Evolutionary conservation across 1,284 basidiomycete genomes (phyloP), one percentile per base, ranked within the genome.

Genomic region (Nidula niveotomentosa): DNA sequence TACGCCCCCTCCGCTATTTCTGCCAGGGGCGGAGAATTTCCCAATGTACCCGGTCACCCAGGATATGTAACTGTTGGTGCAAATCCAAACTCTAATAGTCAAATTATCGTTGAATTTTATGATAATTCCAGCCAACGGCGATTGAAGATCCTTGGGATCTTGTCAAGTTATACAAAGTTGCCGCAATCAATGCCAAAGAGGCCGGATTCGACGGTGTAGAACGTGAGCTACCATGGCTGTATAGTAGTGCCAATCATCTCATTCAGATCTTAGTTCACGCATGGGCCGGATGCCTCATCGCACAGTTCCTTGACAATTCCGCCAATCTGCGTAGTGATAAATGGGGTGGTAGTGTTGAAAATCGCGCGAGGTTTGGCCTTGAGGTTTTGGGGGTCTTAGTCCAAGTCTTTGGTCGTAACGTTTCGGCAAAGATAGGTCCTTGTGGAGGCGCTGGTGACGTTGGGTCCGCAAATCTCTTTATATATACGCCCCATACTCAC

Each of bases 311-410:
- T n/a, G 77, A 82, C 60, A 65, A 63, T 52, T 68, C 57, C 15
- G 69, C 75, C 39, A 85, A 85, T 69, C 51, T 75, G 39, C 79
- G 84, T 36, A 81, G 78, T 5, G 85, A 86, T 63, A 57, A 73
- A 48, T 87, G 80, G 73, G 84, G 83, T 13, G 83, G 83, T 3
- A 75, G 73, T 17, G 47, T 77, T 49, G 76, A 79, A 60, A 83
- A 83, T 64, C 74, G 84, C 34, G 58, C 70, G 6, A 69, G 79
- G 8, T 85, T 86, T 66, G 70, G 71, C 0, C 70, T 82, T 5
- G 76, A 80, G 59, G 73, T 78, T 13, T 61, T 82, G 23, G 72
- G 78, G 30, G 77, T 68, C 10, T 57, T 79, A 36, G 62, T 65
- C 12, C 68, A 72, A 15, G 77, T 79, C 7, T 76, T 79, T 53